Evolutionary conservation across 257 asterid species (phyloP), one percentile per base, ranked within the genome.

Genomic region (Nicotiana undulata): DNA sequence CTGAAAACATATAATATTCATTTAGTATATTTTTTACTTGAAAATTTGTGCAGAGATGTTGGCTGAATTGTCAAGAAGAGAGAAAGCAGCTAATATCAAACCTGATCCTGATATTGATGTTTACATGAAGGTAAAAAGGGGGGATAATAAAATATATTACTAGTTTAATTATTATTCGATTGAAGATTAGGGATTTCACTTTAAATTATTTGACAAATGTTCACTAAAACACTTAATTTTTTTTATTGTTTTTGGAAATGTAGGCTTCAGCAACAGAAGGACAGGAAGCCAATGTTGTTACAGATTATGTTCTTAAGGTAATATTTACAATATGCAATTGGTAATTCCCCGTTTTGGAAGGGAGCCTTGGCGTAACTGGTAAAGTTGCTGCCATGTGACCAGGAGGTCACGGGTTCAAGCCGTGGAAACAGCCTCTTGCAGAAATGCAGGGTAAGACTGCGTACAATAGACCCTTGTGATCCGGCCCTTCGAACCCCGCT

Each of bases 101-200:
- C 88, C 90, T 4, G 87, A 87, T 83, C 84, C 81, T 13, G 90
- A 87, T 83, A 52, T 87, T 68, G 90, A 87, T 79, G 74, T 81
- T 52, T 87, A 80, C 63, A 87, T 87, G 90, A 87, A 87, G 90
- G 90, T 83, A 40, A 40, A 29, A 67, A 34, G 40, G 12, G 13
- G 7, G 11, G 6, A 40, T 20, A 40, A 40, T 44, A 44, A 44
- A 70, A 44, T 24, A 17, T 6, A n/a, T 12, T 37, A n/a, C 22
- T 37, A 68, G 29, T 66, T 34, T 34, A 34, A 34, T 34, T 34
- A 34, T 34, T 34, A 34, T 34, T 34, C 9, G 5, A 24, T 24
- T 61, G 9, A 4, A 17, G 5, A 61, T 61, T 24, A 22, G 20
- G 28, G 13, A n/a, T 51, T 51, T 13, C 5, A 12, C 1, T 51